Percentiles rank a stretch among this genome's conserved stretches.
phyloP scores from a whole-genome alignment of 2,329 filamentous ascomycete genomes.

The Nothophoma quercina region DNA sequence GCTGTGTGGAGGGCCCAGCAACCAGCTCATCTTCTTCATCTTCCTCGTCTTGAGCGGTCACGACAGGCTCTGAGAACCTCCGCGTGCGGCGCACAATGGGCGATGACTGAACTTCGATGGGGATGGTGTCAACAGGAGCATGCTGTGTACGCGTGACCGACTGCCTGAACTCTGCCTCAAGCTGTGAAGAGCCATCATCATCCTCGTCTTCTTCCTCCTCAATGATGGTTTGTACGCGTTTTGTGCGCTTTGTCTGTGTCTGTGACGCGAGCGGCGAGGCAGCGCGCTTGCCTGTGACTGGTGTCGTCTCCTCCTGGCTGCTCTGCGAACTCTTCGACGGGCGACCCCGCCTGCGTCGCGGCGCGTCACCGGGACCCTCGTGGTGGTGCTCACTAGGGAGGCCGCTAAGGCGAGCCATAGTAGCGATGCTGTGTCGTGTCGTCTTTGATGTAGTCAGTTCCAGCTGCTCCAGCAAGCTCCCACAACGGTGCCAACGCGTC shows the following conservation, averaged over 20 bases:
- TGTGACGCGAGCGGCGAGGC: slow-evolving; percentile 37
- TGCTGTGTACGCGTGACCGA: slow-evolving; percentile 37
- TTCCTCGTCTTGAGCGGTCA: slow-evolving; percentile 26
- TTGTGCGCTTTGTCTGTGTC: slow-evolving; percentile 43
- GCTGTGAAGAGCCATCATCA: slow-evolving; percentile 34
- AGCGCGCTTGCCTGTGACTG: slow-evolving; percentile 35
- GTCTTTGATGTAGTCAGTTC: slow-evolving; percentile 7
- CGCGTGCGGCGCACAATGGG: slow-evolving; percentile 33
- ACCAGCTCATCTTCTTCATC: slow-evolving; percentile 28
- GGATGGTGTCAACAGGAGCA: slow-evolving; percentile 17
- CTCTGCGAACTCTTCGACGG: slow-evolving; percentile 37
- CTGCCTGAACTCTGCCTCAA: slow-evolving; percentile 43
- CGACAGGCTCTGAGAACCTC: slow-evolving; percentile 47
- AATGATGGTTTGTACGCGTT: slow-evolving; percentile 34
- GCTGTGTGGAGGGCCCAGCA: slow-evolving; percentile 34
- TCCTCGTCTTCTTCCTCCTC: slow-evolving; percentile 31
- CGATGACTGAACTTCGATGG: slow-evolving; percentile 22
- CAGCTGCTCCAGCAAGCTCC: not conserved
- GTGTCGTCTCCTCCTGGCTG: slow-evolving; percentile 11
- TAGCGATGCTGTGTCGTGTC: slow-evolving; percentile 14
- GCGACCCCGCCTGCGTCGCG: slow-evolving; percentile 43
- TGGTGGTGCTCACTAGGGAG: slow-evolving; percentile 48
- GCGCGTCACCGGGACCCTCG: slow-evolving; percentile 44
- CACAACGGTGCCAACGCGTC: slow-evolving; percentile 8
- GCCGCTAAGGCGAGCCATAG: slow-evolving; percentile 46